phyloP scores from a whole-genome alignment of 495 filamentous ascomycete genomes.

The Penicillium simplicissimum region DNA sequence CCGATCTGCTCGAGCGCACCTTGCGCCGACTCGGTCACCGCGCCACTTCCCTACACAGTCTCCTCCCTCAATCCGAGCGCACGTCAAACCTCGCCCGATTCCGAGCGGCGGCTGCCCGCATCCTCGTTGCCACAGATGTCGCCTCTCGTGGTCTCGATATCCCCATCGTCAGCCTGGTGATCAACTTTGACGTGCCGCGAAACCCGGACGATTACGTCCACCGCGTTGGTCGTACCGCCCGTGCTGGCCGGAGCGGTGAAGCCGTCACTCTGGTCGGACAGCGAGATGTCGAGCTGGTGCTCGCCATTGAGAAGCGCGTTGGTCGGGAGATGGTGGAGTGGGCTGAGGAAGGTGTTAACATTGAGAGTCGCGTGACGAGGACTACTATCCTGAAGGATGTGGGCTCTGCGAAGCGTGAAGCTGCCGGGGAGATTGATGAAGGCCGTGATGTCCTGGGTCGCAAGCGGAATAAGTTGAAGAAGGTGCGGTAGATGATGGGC shows the following conservation, averaged over 20 bases:
- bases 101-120: conserved; percentile 83
- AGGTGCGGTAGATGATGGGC: conserved; percentile 35
- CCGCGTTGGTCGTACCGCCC: conserved; percentile 89
- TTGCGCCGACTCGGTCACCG: conserved; percentile 83
- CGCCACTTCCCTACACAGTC: conserved; percentile 86
- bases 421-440: conserved; percentile 86
- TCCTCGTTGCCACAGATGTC: conserved; percentile 94
- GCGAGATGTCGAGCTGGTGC: conserved; percentile 81
- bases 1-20: conserved; percentile 82
- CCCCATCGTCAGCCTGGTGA: conserved; percentile 81
- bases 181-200: conserved; percentile 94
- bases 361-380: conserved; percentile 81
- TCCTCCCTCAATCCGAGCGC: conserved; percentile 77
- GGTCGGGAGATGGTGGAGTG: conserved; percentile 79
- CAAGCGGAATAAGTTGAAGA: conserved; percentile 49
- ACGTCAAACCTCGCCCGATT: conserved; percentile 87
- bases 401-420: conserved; percentile 88
- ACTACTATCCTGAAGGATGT: conserved; percentile 80
- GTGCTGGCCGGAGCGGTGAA: conserved; percentile 80
- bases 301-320: conserved; percentile 83
- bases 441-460: conserved; percentile 72
- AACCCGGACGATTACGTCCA: conserved; percentile 98
- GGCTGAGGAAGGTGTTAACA: conserved; percentile 82
- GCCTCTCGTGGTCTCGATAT: conserved; percentile 96
- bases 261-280: conserved; percentile 89